phyloP scores from a whole-genome alignment of 805 yeast genomes.

The Tetrapisispora taiwanensis region DNA sequence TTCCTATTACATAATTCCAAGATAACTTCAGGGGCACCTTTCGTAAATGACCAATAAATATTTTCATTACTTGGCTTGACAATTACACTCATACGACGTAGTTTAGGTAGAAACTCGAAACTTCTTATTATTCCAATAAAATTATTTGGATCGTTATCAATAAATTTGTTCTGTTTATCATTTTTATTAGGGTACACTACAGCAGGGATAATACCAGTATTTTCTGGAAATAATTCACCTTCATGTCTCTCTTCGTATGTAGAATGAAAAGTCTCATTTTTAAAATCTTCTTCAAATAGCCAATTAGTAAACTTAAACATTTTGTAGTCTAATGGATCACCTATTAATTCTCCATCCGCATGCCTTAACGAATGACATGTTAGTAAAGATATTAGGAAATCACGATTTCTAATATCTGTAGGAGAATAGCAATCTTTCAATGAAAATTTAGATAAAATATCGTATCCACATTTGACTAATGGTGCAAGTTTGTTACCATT shows the following conservation, averaged over 20 bases:
- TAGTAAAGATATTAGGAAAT: conserved; percentile 32
- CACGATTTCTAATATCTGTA: conserved; percentile 20
- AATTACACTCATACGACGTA: conserved; percentile 86
- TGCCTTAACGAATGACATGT: conserved; percentile 81
- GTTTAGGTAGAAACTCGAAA: conserved; percentile 74
- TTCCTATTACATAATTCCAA: conserved; percentile 61
- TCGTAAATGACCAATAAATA: conserved; percentile 50
- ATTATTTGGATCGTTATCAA: conserved; percentile 28
- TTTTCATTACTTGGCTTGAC: conserved; percentile 38
- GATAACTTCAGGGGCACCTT: conserved; percentile 97
- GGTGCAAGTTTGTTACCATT: conserved; percentile 20
- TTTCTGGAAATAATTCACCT: conserved; percentile 34
- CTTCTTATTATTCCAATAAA: conserved; percentile 40
- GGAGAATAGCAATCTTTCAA: conserved; percentile 25
- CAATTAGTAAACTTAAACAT: conserved; percentile 89
- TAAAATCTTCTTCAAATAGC: conserved; percentile 60
- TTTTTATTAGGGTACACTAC: conserved; percentile 36
- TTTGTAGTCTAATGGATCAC: conserved; percentile 88
- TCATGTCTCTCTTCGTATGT: conserved; percentile 32
- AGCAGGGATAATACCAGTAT: conserved; percentile 37
- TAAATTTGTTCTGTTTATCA: conserved; percentile 26
- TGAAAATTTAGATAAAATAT: conserved; percentile 22
- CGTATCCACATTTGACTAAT: conserved; percentile 16
- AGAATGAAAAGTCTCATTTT: conserved; percentile 29
- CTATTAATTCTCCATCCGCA: conserved; percentile 71